These are phyloP conservation scores for Monosiga brevicollis DNA, from an alignment of 78 protist species.

Conservation along the genomic window DNA sequence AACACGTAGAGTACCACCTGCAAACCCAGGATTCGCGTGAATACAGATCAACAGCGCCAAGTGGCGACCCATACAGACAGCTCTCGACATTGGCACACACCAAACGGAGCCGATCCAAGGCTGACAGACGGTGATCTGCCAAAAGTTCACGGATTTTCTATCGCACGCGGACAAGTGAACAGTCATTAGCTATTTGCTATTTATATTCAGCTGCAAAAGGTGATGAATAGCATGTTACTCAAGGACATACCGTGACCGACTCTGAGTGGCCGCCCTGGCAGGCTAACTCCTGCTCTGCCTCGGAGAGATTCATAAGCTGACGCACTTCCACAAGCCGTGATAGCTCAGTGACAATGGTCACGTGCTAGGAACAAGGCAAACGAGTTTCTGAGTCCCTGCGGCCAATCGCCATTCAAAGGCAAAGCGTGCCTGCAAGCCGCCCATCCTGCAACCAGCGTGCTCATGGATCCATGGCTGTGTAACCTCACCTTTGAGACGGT, in stretches of 20 bases:
- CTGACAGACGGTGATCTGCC: neutral
- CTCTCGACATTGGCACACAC: too few relatives aligned
- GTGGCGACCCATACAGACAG: too few relatives aligned
- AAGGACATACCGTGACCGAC: neutral
- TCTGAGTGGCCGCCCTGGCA: slow-evolving; percentile 35
- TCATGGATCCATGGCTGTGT: too few relatives aligned
- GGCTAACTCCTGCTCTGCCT: slow-evolving; percentile 86
- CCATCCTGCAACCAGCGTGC: too few relatives aligned
- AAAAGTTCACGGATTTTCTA: too few relatives aligned
- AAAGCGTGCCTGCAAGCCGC: slow-evolving; percentile 24
- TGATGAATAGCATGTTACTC: neutral
- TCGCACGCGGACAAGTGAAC: too few relatives aligned
- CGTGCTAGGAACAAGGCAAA: slow-evolving; percentile 73
- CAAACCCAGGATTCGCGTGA: too few relatives aligned
- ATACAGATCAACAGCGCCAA: too few relatives aligned
- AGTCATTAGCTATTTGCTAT: too few relatives aligned
- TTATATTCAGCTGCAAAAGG: too few relatives aligned
- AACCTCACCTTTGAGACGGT: slow-evolving; percentile 47
- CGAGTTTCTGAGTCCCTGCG: neutral
- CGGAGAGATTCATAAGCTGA: slow-evolving; percentile 53
- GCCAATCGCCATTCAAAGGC: slow-evolving; percentile 1
- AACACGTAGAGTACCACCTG: too few relatives aligned
- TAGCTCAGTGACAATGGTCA: slow-evolving; percentile 56
- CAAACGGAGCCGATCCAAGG: slow-evolving; percentile 53
- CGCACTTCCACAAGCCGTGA: slow-evolving; percentile 13